Evolutionary conservation across 2,329 filamentous ascomycete genomes (phyloP).

Genomic region (Phaeoacremonium minimum): DNA sequence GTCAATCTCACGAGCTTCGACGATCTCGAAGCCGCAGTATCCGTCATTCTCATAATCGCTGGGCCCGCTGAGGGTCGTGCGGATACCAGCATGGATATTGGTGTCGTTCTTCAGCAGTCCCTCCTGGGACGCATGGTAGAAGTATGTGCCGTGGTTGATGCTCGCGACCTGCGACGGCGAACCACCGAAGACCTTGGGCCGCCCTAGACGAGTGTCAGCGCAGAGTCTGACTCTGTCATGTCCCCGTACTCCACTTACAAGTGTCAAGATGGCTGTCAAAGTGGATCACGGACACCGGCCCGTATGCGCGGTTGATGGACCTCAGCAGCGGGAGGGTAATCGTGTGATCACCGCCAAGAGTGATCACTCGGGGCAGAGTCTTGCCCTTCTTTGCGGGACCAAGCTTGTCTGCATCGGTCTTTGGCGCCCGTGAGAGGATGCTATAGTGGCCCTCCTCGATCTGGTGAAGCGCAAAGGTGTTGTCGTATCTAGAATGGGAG

Average conservation of each 20-base stretch:
- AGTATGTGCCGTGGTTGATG: conserved; percentile 87
- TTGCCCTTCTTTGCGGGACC: conserved; percentile 69
- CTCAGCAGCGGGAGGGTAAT: conserved; percentile 57
- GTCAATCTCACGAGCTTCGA: conserved; percentile 61
- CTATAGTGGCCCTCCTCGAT: conserved; percentile 82
- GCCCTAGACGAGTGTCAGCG: conserved; percentile 49
- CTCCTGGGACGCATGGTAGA: conserved; percentile 76
- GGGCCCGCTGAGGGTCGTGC: conserved; percentile 73
- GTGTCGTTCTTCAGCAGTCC: conserved; percentile 76
- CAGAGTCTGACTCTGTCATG: background rate
- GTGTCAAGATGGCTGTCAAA: conserved; percentile 65
- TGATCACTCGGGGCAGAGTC: conserved; percentile 78
- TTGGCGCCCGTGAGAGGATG: conserved; percentile 66
- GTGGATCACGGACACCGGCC: conserved; percentile 57
- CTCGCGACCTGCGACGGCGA: conserved; percentile 70
- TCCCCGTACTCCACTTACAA: conserved; percentile 34
- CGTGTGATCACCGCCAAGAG: conserved; percentile 63
- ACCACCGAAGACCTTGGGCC: conserved; percentile 82
- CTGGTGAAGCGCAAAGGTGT: conserved; percentile 74
- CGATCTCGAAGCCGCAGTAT: conserved; percentile 79
- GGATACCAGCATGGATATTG: conserved; percentile 84
- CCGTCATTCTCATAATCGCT: conserved; percentile 83
- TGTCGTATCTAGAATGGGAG: conserved; percentile 64
- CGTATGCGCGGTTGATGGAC: conserved; percentile 57
- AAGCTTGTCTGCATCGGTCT: conserved; percentile 60